Percentiles rank a stretch among this genome's conserved stretches.
phyloP scores from a whole-genome alignment of 1,284 basidiomycete genomes.

The Lentinula novae-zelandiae region DNA sequence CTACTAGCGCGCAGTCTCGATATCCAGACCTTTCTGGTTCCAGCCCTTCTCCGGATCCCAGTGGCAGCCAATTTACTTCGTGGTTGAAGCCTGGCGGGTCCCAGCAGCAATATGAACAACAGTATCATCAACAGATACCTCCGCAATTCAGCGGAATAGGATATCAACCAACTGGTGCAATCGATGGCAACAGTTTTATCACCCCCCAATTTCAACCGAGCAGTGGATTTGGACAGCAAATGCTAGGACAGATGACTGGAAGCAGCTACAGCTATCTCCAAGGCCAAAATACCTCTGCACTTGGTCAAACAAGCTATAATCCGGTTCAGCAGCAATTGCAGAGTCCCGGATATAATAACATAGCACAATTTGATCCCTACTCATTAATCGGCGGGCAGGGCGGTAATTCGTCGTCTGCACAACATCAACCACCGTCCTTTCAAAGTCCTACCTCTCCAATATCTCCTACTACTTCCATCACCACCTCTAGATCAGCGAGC shows the following conservation, averaged over 20 bases:
- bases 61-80: slow-evolving; percentile 25
- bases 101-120: slow-evolving; percentile 28
- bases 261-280: slow-evolving; percentile 41
- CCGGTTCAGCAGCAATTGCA: slow-evolving; percentile 38
- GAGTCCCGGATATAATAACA: slow-evolving; percentile 31
- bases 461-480: slow-evolving; percentile 14
- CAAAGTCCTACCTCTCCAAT: slow-evolving; percentile 15
- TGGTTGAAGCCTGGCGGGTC: slow-evolving; percentile 26
- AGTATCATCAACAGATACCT: slow-evolving; percentile 11
- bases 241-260: slow-evolving; percentile 24
- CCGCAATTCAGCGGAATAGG: slow-evolving; percentile 5
- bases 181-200: not conserved
- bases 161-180: slow-evolving; percentile 1
- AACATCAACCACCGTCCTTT: slow-evolving; percentile 21
- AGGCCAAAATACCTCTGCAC: slow-evolving; percentile 25
- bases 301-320: slow-evolving; percentile 24
- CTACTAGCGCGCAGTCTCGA: slow-evolving; percentile 39
- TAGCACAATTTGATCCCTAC: slow-evolving; percentile 57
- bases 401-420: slow-evolving; percentile 10
- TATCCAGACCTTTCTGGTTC: slow-evolving; percentile 47
- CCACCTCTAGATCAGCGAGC: slow-evolving; percentile 25
- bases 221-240: slow-evolving; percentile 35
- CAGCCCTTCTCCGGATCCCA: slow-evolving; percentile 21
- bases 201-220: slow-evolving; percentile 31
- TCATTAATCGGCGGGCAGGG: slow-evolving; percentile 30